Evolutionary conservation across 2,329 filamentous ascomycete genomes (phyloP), one percentile per base, ranked within the genome.

Genomic region (Colletotrichum karsti): DNA sequence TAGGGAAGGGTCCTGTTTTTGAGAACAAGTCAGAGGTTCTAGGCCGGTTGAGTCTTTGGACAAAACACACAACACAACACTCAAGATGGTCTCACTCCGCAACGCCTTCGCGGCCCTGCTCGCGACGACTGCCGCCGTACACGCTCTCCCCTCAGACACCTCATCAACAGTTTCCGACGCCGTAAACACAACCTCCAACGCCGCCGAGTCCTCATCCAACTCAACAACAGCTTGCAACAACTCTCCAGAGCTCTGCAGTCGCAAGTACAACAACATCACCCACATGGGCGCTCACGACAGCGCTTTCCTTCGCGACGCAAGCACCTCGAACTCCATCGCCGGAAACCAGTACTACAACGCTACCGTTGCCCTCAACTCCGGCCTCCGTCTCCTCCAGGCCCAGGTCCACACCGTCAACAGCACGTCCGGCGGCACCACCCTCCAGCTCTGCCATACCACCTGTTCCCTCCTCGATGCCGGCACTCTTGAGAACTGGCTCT

Each of bases 321-420:
- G 84, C 62, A 91, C 89, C 1, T 82, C 80, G 68, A 88, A 91
- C 77, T 89, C 88, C 26, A 78, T 89, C 3, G 87, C 90, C 2
- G 92, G 91, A 6, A 92, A 94, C 77, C 93, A 95, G 79, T 93
- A 84, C 80, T 90, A 87, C 79, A 92, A 94, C 78, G 90, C 91
- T 7, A 93, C 91, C 3, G 81, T 86, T 6, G 92, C 93, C 63
- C 86, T 95, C 59, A 86, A 90, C 62, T 88, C 91, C 5, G 92
- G 93, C 18, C 84, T 95, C 33, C 88, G 93, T 15, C 80, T 95
- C 42, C 85, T 95, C 13, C 88, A 92, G 67, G 90, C 86, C 0
- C 92, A 95, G 78, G 89, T 94, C 1, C 92, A 95, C 81, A 81
- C 88, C 72, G 77, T 82, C 55, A 83, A 87, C 71, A 84, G 84